Percentiles rank a stretch among this genome's conserved stretches.
phyloP scores from a whole-genome alignment of 495 filamentous ascomycete species.

The Aspergillus saccharolyticus region DNA sequence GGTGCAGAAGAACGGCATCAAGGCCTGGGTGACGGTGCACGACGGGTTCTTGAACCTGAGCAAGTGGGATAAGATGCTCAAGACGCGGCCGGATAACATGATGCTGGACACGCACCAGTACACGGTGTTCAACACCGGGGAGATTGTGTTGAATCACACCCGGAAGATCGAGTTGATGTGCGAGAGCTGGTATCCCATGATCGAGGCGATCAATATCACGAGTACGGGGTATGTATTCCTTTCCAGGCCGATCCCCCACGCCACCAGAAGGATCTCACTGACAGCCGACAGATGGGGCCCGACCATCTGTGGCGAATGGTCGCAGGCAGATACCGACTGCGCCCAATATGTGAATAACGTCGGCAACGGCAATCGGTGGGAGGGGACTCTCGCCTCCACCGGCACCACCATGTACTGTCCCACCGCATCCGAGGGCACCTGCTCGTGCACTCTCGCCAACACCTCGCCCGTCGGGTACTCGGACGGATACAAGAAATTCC shows the following conservation, averaged over 20 bases:
- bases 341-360: constrained; percentile 84
- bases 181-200: constrained; percentile 76
- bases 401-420: constrained; percentile 68
- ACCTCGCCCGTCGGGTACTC: constrained; percentile 63
- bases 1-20: constrained; percentile 65
- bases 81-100: constrained; percentile 44
- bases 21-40: constrained; percentile 64
- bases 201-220: constrained; percentile 60
- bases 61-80: constrained; percentile 72
- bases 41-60: constrained; percentile 78
- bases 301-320: constrained; percentile 97
- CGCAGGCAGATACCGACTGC: constrained; percentile 97
- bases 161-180: constrained; percentile 81
- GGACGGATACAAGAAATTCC: constrained; percentile 73
- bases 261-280: constrained; percentile 3
- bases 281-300: constrained; percentile 65
- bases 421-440: constrained; percentile 48
- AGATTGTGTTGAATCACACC: constrained; percentile 68
- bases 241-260: too few species aligned
- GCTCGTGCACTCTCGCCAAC: constrained; percentile 73
- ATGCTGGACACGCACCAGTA: constrained; percentile 94
- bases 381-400: constrained; percentile 65
- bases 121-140: constrained; percentile 76
- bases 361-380: constrained; percentile 82
- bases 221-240: constrained; percentile 55